Conservation (phyloP, 495 filamentous ascomycete species). For the Mytilinidion resinicola region DNA sequence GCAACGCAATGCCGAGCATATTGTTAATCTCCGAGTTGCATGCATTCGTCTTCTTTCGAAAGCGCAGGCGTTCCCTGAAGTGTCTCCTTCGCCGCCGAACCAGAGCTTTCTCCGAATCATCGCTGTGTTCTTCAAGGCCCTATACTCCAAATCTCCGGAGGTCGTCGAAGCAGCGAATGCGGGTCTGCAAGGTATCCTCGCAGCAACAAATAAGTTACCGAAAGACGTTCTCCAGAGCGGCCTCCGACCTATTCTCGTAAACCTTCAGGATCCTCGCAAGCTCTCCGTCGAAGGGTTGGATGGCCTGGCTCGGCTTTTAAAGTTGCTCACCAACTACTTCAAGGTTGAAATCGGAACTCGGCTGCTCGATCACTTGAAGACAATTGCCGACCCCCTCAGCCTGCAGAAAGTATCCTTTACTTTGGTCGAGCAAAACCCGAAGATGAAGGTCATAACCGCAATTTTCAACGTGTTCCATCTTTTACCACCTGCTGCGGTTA, state of each 20-base stretch:
- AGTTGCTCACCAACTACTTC: conserved; percentile 93
- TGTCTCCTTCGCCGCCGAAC: conserved; percentile 60
- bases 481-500: conserved; percentile 76
- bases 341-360: conserved; percentile 95
- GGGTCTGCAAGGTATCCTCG: conserved; percentile 75
- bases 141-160: conserved; percentile 84
- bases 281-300: conserved; percentile 85
- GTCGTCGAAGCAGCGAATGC: conserved; percentile 93
- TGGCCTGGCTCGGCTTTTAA: conserved; percentile 80
- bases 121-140: conserved; percentile 91
- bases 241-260: conserved; percentile 88
- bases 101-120: conserved; percentile 80
- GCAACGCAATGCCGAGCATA: conserved; percentile 81
- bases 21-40: conserved; percentile 85
- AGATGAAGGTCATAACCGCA: conserved; percentile 87
- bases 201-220: conserved; percentile 82
- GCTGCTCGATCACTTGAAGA: conserved; percentile 84
- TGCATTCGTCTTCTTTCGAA: conserved; percentile 89
- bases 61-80: conserved; percentile 87
- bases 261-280: conserved; percentile 87
- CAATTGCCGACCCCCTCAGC: conserved; percentile 70
- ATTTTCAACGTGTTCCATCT: conserved; percentile 97
- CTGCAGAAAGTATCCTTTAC: conserved; percentile 90
- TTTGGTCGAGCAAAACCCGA: conserved; percentile 80
- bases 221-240: conserved; percentile 94